Evolutionary conservation across 139 green algal species (phyloP).

Genomic region (Chlamydomonas urium): DNA sequence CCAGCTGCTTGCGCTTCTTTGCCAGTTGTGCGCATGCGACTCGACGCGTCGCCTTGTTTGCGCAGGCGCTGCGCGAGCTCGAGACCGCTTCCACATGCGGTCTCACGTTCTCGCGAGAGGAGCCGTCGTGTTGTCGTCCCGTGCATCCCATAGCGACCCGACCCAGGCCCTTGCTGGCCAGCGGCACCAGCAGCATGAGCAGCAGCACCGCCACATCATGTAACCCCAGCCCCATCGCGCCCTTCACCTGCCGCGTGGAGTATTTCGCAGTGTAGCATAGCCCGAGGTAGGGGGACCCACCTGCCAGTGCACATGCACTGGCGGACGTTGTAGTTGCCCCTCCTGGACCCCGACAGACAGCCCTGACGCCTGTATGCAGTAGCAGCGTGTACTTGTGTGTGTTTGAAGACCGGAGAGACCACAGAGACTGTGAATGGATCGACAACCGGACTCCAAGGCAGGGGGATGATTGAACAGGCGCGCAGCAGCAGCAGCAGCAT

Average conservation of each 20-base stretch:
- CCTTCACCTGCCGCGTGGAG: not conserved
- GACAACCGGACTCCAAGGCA: too few species aligned
- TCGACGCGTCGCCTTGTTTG: not conserved
- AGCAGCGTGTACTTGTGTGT: not conserved
- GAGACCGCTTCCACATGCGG: not conserved
- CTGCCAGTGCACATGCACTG: too few species aligned
- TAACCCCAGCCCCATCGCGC: not conserved
- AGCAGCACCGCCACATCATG: not conserved
- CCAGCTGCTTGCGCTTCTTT: not conserved
- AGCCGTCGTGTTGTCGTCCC: not conserved
- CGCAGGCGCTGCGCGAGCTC: conserved; percentile 5
- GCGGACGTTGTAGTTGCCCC: too few species aligned
- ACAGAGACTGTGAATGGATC: conserved; percentile 1
- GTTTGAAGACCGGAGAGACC: not conserved
- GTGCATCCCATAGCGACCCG: not conserved
- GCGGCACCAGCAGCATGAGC: not conserved
- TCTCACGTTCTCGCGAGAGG: not conserved
- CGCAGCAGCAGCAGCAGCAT: too few species aligned
- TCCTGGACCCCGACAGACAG: not conserved
- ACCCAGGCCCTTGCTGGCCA: not conserved
- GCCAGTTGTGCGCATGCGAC: not conserved
- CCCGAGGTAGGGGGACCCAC: too few species aligned
- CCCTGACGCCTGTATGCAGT: not conserved
- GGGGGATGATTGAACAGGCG: too few species aligned
- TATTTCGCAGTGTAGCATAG: conserved; percentile 6